phyloP scores from a whole-genome alignment of 2,329 filamentous ascomycete species.

The Amesomyces nigricolor region DNA sequence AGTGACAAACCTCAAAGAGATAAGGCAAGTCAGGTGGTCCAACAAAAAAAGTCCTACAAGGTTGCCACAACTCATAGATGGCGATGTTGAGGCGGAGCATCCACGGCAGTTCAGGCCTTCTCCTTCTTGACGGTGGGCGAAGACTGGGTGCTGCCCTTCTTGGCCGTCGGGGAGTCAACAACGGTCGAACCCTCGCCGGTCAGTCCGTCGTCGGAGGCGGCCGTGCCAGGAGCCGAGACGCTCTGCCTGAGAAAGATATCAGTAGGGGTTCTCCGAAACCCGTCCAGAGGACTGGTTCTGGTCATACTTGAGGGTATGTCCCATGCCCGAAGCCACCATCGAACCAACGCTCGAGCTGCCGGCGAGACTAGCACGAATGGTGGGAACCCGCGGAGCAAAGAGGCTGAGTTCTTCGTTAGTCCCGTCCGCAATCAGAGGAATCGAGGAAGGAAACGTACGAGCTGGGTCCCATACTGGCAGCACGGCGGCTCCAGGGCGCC shows the following conservation, averaged over 20 bases:
- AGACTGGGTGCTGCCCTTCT: conserved; percentile 42
- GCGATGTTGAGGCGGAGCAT: conserved; percentile 20
- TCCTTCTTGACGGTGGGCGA: conserved; percentile 46
- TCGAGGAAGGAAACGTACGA: conserved; percentile 21
- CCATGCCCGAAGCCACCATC: conserved; percentile 14
- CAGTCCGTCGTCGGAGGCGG: conserved; percentile 42
- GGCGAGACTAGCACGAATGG: conserved; percentile 17
- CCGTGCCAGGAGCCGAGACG: conserved; percentile 36
- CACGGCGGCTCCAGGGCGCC: conserved; percentile 34
- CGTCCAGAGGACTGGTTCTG: neutral
- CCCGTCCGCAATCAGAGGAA: neutral
- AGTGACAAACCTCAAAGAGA: conserved; percentile 18
- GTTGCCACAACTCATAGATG: conserved; percentile 23
- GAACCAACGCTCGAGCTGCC: conserved; percentile 14
- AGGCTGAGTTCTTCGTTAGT: conserved; percentile 17
- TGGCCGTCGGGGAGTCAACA: conserved; percentile 42
- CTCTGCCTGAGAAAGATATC: conserved; percentile 33
- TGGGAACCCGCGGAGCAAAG: conserved; percentile 21
- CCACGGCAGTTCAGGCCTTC: conserved; percentile 31
- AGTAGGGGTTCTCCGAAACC: conserved; percentile 11
- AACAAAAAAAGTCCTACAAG: conserved; percentile 16
- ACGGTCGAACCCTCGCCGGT: conserved; percentile 52
- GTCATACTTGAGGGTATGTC: conserved; percentile 24
- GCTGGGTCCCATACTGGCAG: conserved; percentile 19
- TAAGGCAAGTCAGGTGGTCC: conserved; percentile 17